These are phyloP conservation scores for Capsella bursapastoris DNA, from an alignment of 345 rosid genomes.

Conservation along the genomic window DNA sequence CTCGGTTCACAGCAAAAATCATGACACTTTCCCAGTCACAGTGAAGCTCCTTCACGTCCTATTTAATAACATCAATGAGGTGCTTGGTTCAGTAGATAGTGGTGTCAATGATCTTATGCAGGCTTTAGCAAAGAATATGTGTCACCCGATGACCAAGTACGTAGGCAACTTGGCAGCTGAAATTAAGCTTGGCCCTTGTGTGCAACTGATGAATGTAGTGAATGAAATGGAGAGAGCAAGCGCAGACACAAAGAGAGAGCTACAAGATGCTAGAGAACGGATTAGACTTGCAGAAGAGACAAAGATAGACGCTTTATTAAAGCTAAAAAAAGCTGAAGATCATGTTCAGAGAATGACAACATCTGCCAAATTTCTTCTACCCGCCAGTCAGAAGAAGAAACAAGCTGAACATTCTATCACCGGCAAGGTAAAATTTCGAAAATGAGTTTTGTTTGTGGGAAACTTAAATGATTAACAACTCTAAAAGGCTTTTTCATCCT, in stretches of 20 bases:
- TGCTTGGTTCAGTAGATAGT: constrained; percentile 55
- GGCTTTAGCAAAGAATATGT: constrained; percentile 54
- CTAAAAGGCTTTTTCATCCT: constrained; percentile 22
- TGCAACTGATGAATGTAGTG: constrained; percentile 49
- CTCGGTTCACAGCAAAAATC: constrained; percentile 47
- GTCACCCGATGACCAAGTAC: constrained; percentile 63
- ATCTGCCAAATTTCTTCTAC: constrained; percentile 34
- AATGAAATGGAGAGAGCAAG: constrained; percentile 56
- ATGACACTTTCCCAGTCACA: constrained; percentile 45
- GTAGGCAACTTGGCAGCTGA: constrained; percentile 55
- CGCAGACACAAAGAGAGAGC: constrained; percentile 48
- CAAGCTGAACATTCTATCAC: constrained; percentile 19
- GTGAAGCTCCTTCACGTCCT: constrained; percentile 52
- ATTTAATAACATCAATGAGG: constrained; percentile 46
- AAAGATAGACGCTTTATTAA: constrained; percentile 50
- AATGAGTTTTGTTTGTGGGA: constrained; percentile 12
- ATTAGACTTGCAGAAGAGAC: constrained; percentile 53
- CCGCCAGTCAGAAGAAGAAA: constrained; percentile 30
- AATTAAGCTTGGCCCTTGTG: constrained; percentile 53
- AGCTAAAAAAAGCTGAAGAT: constrained; percentile 52
- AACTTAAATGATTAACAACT: not conserved
- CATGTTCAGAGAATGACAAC: constrained; percentile 47
- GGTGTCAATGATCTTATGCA: constrained; percentile 57
- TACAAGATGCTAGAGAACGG: constrained; percentile 56
- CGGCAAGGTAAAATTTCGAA: constrained; percentile 33